phyloP scores from a whole-genome alignment of 2,329 filamentous ascomycete species.

The Ophiostoma pallidulum region DNA sequence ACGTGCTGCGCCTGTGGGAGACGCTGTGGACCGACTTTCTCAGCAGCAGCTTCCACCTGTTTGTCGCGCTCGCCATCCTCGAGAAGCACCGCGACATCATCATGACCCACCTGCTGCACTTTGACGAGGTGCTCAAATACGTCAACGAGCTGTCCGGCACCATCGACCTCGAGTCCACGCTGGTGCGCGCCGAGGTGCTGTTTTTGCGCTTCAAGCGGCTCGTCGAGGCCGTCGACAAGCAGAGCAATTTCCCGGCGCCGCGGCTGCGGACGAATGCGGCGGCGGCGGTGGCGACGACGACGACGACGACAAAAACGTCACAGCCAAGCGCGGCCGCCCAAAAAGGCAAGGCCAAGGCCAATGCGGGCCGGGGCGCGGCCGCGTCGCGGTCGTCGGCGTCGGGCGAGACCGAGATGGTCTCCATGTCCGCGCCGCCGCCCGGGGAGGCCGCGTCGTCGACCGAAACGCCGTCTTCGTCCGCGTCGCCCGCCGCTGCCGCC shows the following conservation, averaged over 20 bases:
- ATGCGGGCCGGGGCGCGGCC: background rate
- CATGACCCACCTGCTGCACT: conserved; percentile 85
- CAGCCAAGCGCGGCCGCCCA: background rate
- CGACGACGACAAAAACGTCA: too few relatives aligned
- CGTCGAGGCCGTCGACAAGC: conserved; percentile 87
- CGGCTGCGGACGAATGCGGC: conserved; percentile 20
- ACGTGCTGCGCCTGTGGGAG: conserved; percentile 86
- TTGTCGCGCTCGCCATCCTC: conserved; percentile 84
- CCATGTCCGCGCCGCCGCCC: conserved; percentile 3
- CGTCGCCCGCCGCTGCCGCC: conserved; percentile 5
- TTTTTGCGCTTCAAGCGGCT: conserved; percentile 82
- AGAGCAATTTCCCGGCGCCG: conserved; percentile 67
- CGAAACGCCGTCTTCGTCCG: background rate
- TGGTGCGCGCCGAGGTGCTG: conserved; percentile 79
- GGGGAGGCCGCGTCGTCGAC: too few relatives aligned
- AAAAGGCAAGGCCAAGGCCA: background rate
- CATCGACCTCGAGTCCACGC: conserved; percentile 79
- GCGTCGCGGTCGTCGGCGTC: background rate
- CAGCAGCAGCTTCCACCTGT: conserved; percentile 85
- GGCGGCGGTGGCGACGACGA: conserved; percentile 1
- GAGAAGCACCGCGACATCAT: conserved; percentile 96
- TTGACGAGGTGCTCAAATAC: conserved; percentile 97
- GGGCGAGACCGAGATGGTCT: conserved; percentile 7
- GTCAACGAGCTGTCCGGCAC: conserved; percentile 92
- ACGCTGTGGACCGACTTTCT: conserved; percentile 87